A percentile compares a stretch with the other conserved stretches of the same genome.
Evolutionary conservation across 1,284 basidiomycete species (phyloP).

Genomic region (Sanghuangporus sanghuang): DNA sequence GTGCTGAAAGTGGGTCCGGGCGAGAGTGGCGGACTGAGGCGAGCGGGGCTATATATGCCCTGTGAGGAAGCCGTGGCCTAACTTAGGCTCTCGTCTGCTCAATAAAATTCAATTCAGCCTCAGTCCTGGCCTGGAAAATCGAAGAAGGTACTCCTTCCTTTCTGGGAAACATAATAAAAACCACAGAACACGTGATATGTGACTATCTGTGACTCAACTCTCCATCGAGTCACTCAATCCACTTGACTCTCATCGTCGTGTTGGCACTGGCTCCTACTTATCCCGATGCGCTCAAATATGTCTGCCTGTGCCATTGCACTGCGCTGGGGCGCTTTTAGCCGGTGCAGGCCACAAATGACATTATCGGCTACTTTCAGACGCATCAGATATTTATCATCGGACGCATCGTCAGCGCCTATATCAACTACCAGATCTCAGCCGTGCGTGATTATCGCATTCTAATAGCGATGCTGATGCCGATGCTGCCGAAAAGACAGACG

Average conservation of each 20-base stretch:
- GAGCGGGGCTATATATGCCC: neutral
- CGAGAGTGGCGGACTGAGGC: neutral
- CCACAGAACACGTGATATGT: too few relatives aligned
- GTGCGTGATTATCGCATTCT: neutral
- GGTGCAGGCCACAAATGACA: too few relatives aligned
- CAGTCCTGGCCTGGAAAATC: too few relatives aligned
- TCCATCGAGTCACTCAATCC: neutral
- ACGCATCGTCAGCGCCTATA: neutral
- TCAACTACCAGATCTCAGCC: neutral
- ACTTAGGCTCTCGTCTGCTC: too few relatives aligned
- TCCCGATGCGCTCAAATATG: neutral
- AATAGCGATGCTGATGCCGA: neutral
- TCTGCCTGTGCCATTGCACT: neutral
- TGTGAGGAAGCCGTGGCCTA: too few relatives aligned
- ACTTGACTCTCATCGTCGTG: too few relatives aligned
- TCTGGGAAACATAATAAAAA: too few relatives aligned
- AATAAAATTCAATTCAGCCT: too few relatives aligned
- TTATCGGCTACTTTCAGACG: neutral
- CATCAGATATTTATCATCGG: neutral
- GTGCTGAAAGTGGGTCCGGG: neutral
- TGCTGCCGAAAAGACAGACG: constrained; percentile 16
- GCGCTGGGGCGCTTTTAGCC: too few relatives aligned
- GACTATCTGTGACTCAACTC: neutral
- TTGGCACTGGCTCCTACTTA: too few relatives aligned
- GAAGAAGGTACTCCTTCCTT: too few relatives aligned